Conservation (phyloP, 768 basidiomycete genomes). For the Crucibulum laeve region DNA sequence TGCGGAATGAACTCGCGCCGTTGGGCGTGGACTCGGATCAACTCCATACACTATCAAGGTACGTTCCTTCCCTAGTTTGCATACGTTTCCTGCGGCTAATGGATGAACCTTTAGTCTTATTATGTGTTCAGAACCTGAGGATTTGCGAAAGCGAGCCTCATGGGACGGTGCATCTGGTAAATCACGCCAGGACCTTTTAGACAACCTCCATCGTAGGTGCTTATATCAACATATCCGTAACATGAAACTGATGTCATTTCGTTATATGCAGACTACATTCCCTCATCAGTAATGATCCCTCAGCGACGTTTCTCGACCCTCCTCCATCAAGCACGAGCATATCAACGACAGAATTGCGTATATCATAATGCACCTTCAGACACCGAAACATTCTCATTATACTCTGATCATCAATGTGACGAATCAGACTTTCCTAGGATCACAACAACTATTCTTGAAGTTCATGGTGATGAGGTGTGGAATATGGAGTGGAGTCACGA, state of each 20-base stretch:
- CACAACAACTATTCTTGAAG: constrained; percentile 80
- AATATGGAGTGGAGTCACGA: constrained; percentile 92
- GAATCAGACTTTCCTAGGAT: constrained; percentile 78
- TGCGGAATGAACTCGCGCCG: constrained; percentile 87
- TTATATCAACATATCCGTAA: not conserved
- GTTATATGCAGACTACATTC: constrained; percentile 67
- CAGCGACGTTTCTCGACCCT: constrained; percentile 82
- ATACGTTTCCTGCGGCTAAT: constrained; percentile 12
- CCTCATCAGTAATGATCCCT: constrained; percentile 90
- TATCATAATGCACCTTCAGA: constrained; percentile 77
- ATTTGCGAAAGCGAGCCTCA: constrained; percentile 71
- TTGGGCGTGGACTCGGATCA: constrained; percentile 75
- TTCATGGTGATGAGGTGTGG: constrained; percentile 95
- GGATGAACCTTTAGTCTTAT: constrained; percentile 54
- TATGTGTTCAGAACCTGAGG: constrained; percentile 87
- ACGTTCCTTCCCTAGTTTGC: constrained; percentile 8
- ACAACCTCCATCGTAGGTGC: constrained; percentile 73
- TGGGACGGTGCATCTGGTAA: constrained; percentile 89
- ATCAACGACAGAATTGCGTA: constrained; percentile 78
- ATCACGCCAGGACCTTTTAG: constrained; percentile 75
- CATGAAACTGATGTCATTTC: not conserved
- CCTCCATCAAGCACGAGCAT: constrained; percentile 76
- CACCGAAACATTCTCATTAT: constrained; percentile 68
- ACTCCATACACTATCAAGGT: constrained; percentile 88
- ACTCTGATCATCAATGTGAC: constrained; percentile 82